phyloP scores from a whole-genome alignment of 148 eudicot species.

The Fallopia convolvulus region DNA sequence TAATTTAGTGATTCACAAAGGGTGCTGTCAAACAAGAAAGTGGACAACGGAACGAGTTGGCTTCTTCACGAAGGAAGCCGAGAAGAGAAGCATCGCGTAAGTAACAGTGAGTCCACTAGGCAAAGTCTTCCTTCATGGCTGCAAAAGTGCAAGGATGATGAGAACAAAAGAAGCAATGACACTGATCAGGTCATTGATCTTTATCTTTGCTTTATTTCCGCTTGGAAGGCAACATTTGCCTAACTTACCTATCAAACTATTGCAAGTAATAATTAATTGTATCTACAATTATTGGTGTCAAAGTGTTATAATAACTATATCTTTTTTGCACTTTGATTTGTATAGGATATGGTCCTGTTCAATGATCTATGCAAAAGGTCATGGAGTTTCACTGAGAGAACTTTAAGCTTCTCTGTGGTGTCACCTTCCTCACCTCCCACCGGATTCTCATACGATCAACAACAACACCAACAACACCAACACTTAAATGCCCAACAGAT shows the following conservation, averaged over 20 bases:
- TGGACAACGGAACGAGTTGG: constrained; percentile 24
- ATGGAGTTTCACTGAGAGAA: constrained; percentile 29
- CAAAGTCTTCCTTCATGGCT: constrained; percentile 85
- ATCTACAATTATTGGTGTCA: background rate
- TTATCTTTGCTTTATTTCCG: background rate
- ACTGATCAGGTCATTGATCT: constrained; percentile 42
- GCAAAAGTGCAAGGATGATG: constrained; percentile 50
- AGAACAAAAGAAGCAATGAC: constrained; percentile 28
- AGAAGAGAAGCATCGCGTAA: constrained; percentile 18
- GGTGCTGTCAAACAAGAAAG: constrained; percentile 30
- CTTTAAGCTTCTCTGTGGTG: constrained; percentile 40
- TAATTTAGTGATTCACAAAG: constrained; percentile 35
- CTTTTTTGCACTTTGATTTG: constrained; percentile 12
- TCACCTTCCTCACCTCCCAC: constrained; percentile 57
- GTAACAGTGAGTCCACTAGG: constrained; percentile 39
- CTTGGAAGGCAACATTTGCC: background rate
- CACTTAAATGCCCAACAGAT: background rate
- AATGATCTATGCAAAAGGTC: constrained; percentile 42
- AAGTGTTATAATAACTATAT: background rate
- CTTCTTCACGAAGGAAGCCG: constrained; percentile 26
- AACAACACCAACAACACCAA: constrained; percentile 26
- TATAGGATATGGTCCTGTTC: constrained; percentile 42
- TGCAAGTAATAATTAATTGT: background rate
- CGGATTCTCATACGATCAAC: constrained; percentile 40
- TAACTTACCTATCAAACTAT: background rate